Evolutionary conservation across 768 basidiomycete species (phyloP).

Genomic region (Crepidotus variabilis): DNA sequence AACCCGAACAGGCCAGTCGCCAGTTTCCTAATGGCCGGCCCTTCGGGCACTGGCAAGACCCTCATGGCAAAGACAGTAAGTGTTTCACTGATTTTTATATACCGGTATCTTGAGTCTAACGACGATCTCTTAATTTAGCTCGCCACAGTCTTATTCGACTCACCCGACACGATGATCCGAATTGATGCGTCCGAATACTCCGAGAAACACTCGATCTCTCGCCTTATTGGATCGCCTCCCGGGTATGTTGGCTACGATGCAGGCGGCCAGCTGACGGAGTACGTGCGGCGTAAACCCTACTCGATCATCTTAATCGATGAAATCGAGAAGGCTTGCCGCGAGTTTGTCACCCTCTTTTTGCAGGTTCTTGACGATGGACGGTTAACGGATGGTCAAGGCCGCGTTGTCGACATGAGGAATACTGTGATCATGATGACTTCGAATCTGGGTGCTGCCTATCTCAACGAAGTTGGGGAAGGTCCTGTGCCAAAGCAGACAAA

Average conservation of each 20-base stretch:
- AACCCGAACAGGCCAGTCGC: constrained; percentile 87
- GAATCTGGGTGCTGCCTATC: constrained; percentile 77
- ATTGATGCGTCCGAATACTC: constrained; percentile 94
- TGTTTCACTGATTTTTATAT: constrained; percentile 4
- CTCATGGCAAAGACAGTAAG: constrained; percentile 84
- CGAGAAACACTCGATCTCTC: constrained; percentile 57
- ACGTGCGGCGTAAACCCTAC: constrained; percentile 88
- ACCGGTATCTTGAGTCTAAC: not conserved
- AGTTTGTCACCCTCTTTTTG: constrained; percentile 48
- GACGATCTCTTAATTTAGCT: constrained; percentile 44
- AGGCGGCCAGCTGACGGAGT: constrained; percentile 91
- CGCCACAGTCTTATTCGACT: constrained; percentile 86
- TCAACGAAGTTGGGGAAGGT: constrained; percentile 74
- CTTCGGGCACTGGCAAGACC: constrained; percentile 89
- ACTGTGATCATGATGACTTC: constrained; percentile 95
- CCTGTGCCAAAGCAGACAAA: constrained; percentile 58
- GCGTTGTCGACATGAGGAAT: constrained; percentile 82
- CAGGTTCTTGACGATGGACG: constrained; percentile 93
- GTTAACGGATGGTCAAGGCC: constrained; percentile 91
- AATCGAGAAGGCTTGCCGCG: constrained; percentile 85
- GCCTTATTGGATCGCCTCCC: constrained; percentile 60
- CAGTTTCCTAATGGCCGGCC: constrained; percentile 90
- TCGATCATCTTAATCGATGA: constrained; percentile 83
- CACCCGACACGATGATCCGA: constrained; percentile 87
- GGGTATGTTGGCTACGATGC: constrained; percentile 92